A percentile compares a stretch with the other conserved stretches of the same genome.
Evolutionary conservation across 345 rosid genomes (phyloP).

Genomic region (Camelina neglecta): DNA sequence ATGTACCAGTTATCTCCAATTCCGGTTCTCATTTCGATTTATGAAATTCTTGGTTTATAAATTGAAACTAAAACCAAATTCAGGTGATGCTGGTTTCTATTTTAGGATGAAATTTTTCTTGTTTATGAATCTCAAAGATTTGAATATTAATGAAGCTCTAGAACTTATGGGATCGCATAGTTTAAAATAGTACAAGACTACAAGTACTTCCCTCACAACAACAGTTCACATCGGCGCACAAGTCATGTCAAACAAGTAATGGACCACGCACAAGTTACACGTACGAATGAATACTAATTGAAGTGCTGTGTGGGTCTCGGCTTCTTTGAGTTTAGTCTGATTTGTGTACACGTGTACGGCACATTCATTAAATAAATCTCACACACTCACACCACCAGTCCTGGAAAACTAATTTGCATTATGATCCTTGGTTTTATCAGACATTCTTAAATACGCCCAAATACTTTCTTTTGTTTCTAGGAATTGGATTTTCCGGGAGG

Average conservation of each 20-base stretch:
- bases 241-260: neutral
- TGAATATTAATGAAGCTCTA: neutral
- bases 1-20: neutral
- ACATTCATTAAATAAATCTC: no score
- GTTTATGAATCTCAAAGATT: neutral
- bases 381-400: neutral
- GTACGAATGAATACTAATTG: neutral
- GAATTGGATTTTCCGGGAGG: conserved; percentile 79
- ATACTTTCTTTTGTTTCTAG: conserved; percentile 39
- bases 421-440: neutral
- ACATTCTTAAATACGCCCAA: neutral
- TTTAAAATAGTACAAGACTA: no score
- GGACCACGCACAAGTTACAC: neutral
- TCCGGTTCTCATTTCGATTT: neutral
- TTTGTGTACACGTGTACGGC: neutral
- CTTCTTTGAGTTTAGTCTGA: neutral
- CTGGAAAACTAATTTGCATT: neutral
- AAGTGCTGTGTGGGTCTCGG: conserved; percentile 13
- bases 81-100: neutral
- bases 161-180: no score
- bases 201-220: neutral
- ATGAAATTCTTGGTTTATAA: no score
- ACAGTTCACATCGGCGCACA: conserved; percentile 3
- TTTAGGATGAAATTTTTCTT: neutral
- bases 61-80: neutral